These are phyloP conservation scores for Stentor roeselii DNA, from an alignment of 73 alveolate species.

Conservation along the genomic window DNA sequence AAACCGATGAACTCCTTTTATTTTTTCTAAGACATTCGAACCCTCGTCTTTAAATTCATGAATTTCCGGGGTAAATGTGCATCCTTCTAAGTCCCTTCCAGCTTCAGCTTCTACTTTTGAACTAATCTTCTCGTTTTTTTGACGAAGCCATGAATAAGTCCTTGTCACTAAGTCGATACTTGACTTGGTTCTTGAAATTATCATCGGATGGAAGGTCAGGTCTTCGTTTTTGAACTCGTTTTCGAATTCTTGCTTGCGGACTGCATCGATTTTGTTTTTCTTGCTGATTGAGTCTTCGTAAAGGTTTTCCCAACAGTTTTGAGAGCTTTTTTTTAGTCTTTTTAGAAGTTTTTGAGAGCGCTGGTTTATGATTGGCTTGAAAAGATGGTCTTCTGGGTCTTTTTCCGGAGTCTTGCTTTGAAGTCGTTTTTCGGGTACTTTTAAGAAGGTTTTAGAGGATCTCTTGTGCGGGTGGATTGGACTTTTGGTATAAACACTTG, in stretches of 20 bases:
- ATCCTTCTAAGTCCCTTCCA: constrained; percentile 4
- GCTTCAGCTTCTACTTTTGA: constrained; percentile 7
- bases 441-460: too few relatives aligned
- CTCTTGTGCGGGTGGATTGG: too few relatives aligned
- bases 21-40: neutral
- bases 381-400: neutral
- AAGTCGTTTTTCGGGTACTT: too few relatives aligned
- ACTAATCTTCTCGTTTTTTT: neutral
- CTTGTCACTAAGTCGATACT: neutral
- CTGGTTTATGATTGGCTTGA: neutral
- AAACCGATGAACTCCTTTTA: neutral
- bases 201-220: constrained; percentile 22
- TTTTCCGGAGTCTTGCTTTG: too few relatives aligned
- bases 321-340: neutral
- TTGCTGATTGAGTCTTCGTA: neutral
- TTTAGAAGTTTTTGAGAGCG: neutral
- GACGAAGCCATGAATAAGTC: neutral
- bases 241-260: neutral
- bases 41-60: neutral
- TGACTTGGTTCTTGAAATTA: neutral
- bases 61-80: constrained; percentile 22
- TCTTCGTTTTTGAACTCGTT: neutral
- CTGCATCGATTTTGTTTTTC: neutral
- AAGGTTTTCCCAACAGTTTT: constrained; percentile 25
- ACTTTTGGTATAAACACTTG: too few relatives aligned